phyloP scores from a whole-genome alignment of 2,329 filamentous ascomycete genomes.

The Furcasterigmium furcatum region DNA sequence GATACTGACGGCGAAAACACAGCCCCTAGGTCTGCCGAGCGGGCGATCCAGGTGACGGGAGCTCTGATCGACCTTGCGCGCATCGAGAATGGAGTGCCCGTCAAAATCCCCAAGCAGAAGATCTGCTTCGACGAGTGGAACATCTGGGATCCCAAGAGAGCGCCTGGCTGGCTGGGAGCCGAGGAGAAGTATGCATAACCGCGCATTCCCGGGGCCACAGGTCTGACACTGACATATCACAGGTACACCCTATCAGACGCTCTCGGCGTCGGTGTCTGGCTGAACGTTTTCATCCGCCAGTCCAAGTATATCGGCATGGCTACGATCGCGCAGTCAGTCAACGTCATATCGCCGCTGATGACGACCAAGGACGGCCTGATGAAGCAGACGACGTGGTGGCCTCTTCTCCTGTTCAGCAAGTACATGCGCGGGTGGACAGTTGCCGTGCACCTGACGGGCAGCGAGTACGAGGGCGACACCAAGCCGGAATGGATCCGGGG shows the following conservation, averaged over 20 bases:
- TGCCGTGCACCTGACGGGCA: constrained; percentile 59
- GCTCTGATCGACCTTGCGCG: constrained; percentile 70
- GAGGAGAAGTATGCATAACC: constrained; percentile 58
- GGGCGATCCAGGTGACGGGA: constrained; percentile 68
- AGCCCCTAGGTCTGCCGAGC: constrained; percentile 67
- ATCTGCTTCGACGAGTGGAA: constrained; percentile 89
- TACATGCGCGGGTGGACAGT: constrained; percentile 71
- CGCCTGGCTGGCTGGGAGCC: constrained; percentile 67
- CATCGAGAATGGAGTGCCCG: constrained; percentile 62
- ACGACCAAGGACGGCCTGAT: constrained; percentile 61
- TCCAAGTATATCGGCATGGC: constrained; percentile 71
- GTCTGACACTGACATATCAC: neutral
- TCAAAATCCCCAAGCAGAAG: constrained; percentile 56
- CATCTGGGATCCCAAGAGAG: constrained; percentile 72
- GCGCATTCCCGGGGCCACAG: neutral
- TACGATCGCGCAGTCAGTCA: constrained; percentile 74
- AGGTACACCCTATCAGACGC: constrained; percentile 71
- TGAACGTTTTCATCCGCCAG: constrained; percentile 76
- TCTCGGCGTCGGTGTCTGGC: constrained; percentile 70
- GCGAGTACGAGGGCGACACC: constrained; percentile 65
- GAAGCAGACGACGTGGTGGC: constrained; percentile 75
- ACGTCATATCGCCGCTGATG: constrained; percentile 76
- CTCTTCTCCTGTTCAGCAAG: constrained; percentile 60
- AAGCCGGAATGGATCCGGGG: constrained; percentile 62
- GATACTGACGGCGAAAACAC: neutral